Evolutionary conservation across 2,329 filamentous ascomycete species (phyloP).

Genomic region (Didymella arachidicola): DNA sequence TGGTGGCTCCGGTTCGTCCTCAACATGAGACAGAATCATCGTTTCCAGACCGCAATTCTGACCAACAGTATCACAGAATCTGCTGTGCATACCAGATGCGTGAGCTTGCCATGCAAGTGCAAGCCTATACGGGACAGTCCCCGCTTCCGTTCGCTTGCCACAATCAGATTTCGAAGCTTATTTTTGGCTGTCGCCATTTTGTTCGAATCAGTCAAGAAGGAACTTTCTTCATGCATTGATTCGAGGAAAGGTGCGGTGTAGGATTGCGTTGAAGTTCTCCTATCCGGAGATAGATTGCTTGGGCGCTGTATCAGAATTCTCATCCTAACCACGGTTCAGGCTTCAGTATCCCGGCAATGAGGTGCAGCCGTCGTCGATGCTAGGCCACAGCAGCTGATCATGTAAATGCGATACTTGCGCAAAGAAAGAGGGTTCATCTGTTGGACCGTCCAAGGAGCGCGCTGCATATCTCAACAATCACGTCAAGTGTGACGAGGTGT

Average conservation of each 20-base stretch:
- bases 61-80: slow-evolving; percentile 32
- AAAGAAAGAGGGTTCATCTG: slow-evolving; percentile 15
- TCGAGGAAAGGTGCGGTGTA: slow-evolving; percentile 13
- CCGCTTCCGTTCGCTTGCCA: slow-evolving; percentile 29
- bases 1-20: slow-evolving; percentile 10
- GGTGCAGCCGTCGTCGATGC: slow-evolving; percentile 5
- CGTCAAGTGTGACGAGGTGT: slow-evolving; percentile 27
- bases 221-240: slow-evolving; percentile 14
- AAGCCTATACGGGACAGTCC: slow-evolving; percentile 13
- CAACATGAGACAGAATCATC: slow-evolving; percentile 29
- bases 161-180: slow-evolving; percentile 30
- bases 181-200: slow-evolving; percentile 30
- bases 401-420: slow-evolving; percentile 3
- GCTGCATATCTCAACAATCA: slow-evolving; percentile 35
- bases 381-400: not conserved
- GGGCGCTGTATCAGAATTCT: slow-evolving; percentile 16
- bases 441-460: slow-evolving; percentile 17
- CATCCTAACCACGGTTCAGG: not conserved
- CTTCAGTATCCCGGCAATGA: not conserved
- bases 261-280: slow-evolving; percentile 9
- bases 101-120: slow-evolving; percentile 26
- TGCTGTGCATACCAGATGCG: slow-evolving; percentile 33
- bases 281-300: slow-evolving; percentile 4
- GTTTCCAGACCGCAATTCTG: slow-evolving; percentile 18
- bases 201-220: slow-evolving; percentile 10